Evolutionary conservation across 768 basidiomycete genomes (phyloP), one percentile per base, ranked within the genome.

Genomic region (Hygrocybe punicea): DNA sequence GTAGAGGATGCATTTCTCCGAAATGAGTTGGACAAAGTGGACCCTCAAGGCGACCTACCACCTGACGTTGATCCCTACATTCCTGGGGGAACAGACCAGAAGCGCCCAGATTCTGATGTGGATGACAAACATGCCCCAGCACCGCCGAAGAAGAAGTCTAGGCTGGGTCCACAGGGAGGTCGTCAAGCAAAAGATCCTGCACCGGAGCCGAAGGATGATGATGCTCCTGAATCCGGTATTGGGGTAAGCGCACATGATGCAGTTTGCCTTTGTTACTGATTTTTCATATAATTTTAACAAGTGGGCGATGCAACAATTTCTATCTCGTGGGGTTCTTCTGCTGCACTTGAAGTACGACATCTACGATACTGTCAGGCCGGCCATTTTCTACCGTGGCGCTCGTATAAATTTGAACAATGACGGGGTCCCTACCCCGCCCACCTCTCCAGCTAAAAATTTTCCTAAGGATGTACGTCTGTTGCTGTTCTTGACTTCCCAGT

Each of bases 281-380:
- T 29, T 29, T n/a, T n/a, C n/a, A n/a, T n/a, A n/a, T n/a, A n/a
- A n/a, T n/a, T n/a, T n/a, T 29, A 4, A 29, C 29, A 29, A 29
- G 8, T n/a, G 37, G 23, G 14, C 29, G 2, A 24, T 24, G 14
- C 51, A 42, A 23, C 36, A 62, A 9, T 47, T 48, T 6, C 23
- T 16, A 16, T n/a, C 33, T 14, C 55, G 63, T 13, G 13, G 52
- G 9, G 29, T 65, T 14, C 49, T 44, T 1, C 33, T 65, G 19
- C 9, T 65, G 9, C 47, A 52, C 14, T 29, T 64, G 4, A 55
- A 39, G 10, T 61, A 59, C 35, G 60, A 49, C 6, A 48, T 47
- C 23, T 61, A 60, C 40, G 55, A 62, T 36, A 63, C 59, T 8
- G 54, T 52, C 13, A 45, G 29, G 14, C 62, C 62, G 6, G 48